Conservation (phyloP, 306 rosid species). For the Betula pendula region DNA sequence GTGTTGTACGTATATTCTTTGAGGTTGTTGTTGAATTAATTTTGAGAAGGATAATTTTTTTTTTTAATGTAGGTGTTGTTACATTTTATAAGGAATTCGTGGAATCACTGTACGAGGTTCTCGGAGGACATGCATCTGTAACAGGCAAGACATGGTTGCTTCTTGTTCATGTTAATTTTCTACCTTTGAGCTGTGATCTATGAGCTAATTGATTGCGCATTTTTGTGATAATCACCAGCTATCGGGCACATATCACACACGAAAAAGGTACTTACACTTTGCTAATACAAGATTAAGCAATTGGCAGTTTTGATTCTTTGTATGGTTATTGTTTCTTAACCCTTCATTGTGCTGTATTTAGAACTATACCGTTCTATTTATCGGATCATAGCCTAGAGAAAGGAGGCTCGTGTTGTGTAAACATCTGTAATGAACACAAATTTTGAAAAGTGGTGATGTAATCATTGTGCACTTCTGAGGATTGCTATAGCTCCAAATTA, state of each 20-base stretch:
- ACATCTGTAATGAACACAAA: neutral
- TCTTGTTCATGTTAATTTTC: slow-evolving; percentile 8
- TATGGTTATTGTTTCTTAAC: neutral
- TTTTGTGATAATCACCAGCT: slow-evolving; percentile 48
- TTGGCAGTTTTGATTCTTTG: neutral
- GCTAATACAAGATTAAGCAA: slow-evolving; percentile 5
- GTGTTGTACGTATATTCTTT: neutral
- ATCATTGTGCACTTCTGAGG: neutral
- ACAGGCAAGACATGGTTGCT: slow-evolving; percentile 59
- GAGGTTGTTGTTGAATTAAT: slow-evolving; percentile 19
- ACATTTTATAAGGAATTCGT: slow-evolving; percentile 73
- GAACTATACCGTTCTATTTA: neutral
- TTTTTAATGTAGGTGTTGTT: slow-evolving; percentile 52
- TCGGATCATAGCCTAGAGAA: neutral
- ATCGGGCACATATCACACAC: slow-evolving; percentile 76
- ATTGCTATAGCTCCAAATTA: too few species aligned
- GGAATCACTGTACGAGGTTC: slow-evolving; percentile 72
- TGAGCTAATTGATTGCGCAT: slow-evolving; percentile 30
- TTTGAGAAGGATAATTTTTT: neutral
- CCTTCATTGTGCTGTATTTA: neutral
- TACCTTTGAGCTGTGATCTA: slow-evolving; percentile 15
- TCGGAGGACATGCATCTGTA: slow-evolving; percentile 70
- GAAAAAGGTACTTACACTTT: slow-evolving; percentile 49
- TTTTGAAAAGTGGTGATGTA: neutral
- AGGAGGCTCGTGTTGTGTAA: neutral